Base-by-base conservation (phyloP, 2,329 filamentous ascomycete species). In the Keithomyces neogunnii region DNA sequence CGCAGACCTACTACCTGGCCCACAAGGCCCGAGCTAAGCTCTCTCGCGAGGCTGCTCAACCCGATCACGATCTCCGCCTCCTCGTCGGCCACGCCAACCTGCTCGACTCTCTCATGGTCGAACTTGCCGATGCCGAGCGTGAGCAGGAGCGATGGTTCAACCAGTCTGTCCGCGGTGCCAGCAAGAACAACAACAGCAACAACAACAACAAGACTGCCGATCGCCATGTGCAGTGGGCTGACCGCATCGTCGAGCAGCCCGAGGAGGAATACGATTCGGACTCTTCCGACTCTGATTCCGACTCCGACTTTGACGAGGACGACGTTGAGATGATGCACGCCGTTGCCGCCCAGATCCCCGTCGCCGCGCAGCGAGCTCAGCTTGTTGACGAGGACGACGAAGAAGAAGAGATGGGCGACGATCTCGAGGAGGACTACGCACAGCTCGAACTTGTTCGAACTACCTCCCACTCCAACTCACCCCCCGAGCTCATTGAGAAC, bases 131-230 rank as follows among this genome's bases (percentile, higher is more conserved):
- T 53, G 92, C 92, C 66, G 93, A 97, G 78, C 83, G 85, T 62
- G 90, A 96, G 71, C 93, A 97, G 73, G 92, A 97, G 73, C 85
- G 82, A 59, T 96, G 91, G 91, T 97, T 96, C 85, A 95, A 96
- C 81, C 86, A 90, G 70, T 93, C 89, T 56, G 88, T 96, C 71
- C 85, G 82, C 67, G 87, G 86, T 64, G 87, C 87, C 60, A 76
- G 77, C 66, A 71, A 19, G 19, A 19, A 19, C 19, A 19, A 19
- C 19, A 19, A 19, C 19, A 19, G 19, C 19, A 19, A 19, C 19
- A 19, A 19, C 19, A 19, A 67, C 9, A 4, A 13, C 50, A 70
- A 67, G 51, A 63, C 73, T 55, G 76, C 85, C 59, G 80, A 88
- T 56, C 81, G 80, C 68, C 88, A 88, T 73, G 82, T 95, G 61